A percentile compares a stretch with the other conserved stretches of the same genome.
phyloP scores from a whole-genome alignment of 495 filamentous ascomycete species.

The Poronia punctata region DNA sequence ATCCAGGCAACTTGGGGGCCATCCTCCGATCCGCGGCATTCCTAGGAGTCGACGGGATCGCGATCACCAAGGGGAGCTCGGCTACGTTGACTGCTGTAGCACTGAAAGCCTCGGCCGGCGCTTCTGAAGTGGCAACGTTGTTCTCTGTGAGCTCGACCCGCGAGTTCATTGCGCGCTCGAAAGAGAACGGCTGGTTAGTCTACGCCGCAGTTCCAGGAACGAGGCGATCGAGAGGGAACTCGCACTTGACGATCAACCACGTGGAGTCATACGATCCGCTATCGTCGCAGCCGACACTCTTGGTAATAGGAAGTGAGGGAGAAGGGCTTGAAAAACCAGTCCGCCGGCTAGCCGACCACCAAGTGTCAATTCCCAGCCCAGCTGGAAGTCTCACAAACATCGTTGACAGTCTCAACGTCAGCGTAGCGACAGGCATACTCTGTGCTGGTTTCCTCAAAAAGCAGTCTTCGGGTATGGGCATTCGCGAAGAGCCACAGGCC shows the following conservation, averaged over 20 bases:
- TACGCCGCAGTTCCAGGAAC: constrained; percentile 66
- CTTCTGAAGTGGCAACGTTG: constrained; percentile 68
- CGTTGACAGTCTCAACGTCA: constrained; percentile 82
- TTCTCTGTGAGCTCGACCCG: constrained; percentile 57
- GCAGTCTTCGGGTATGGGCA: constrained; percentile 13
- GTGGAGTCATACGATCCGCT: constrained; percentile 45
- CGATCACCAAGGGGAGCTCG: constrained; percentile 58
- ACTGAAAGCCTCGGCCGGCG: constrained; percentile 81
- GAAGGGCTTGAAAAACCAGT: constrained; percentile 60
- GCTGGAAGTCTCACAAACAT: constrained; percentile 19
- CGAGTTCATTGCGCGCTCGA: constrained; percentile 61
- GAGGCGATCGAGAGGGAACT: constrained; percentile 23
- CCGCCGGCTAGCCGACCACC: constrained; percentile 53
- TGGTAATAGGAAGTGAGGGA: constrained; percentile 80
- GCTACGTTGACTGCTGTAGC: constrained; percentile 68
- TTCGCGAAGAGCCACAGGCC: constrained; percentile 15
- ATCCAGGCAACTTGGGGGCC: constrained; percentile 83
- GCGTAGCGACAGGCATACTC: constrained; percentile 72
- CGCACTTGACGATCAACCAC: constrained; percentile 17
- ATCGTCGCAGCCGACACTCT: constrained; percentile 55
- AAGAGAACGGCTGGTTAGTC: constrained; percentile 69
- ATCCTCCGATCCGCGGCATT: constrained; percentile 83
- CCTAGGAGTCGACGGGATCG: constrained; percentile 72
- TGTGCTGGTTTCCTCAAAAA: constrained; percentile 49
- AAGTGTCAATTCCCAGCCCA: constrained; percentile 44